A percentile compares a stretch with the other conserved stretches of the same genome.
phyloP scores from a whole-genome alignment of 2,329 filamentous ascomycete species.

The Sporothrix euskadiensis region DNA sequence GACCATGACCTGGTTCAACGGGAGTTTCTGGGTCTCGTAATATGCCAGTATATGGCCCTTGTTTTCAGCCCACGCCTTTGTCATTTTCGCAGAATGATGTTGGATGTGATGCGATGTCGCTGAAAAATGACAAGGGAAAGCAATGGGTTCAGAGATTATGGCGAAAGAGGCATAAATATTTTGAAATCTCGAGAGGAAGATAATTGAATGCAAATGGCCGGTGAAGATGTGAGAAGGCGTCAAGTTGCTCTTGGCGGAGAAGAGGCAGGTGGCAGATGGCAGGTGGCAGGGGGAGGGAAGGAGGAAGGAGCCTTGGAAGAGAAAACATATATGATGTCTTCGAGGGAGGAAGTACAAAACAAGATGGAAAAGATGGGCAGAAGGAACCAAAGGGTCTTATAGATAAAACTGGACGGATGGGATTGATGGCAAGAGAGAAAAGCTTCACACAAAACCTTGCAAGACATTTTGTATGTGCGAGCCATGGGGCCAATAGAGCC shows the following conservation, averaged over 20 bases:
- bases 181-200: background rate
- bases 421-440: background rate
- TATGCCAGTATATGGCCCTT: slow-evolving; percentile 42
- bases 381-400: background rate
- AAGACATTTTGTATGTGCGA: background rate
- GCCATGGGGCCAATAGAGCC: background rate
- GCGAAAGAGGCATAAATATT: background rate
- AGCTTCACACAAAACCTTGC: background rate
- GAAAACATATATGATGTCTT: too few species aligned
- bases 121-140: background rate
- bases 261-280: background rate
- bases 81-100: slow-evolving; percentile 40
- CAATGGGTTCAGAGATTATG: background rate
- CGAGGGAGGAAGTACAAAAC: background rate
- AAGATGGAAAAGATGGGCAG: background rate
- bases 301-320: background rate
- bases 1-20: slow-evolving; percentile 6
- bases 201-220: background rate
- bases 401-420: background rate
- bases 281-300: background rate
- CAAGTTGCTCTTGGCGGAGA: background rate
- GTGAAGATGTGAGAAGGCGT: background rate
- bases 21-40: slow-evolving; percentile 36
- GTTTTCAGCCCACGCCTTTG: slow-evolving; percentile 47
- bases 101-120: too few species aligned